Evolutionary conservation across 805 yeast species (phyloP).

Genomic region (Ogataea haglerorum): DNA sequence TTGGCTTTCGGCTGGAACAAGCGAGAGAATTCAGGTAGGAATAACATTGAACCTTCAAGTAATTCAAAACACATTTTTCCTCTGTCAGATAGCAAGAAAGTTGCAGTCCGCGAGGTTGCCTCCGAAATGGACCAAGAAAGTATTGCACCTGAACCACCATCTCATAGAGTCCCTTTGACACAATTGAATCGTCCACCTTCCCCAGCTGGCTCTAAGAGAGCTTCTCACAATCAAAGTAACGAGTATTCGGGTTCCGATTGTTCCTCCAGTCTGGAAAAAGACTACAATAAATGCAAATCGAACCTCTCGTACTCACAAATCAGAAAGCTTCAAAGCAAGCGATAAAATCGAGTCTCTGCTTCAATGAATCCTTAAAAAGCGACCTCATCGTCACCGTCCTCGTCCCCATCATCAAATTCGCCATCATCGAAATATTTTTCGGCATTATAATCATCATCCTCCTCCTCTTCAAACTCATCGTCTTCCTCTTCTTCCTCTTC

Average conservation of each 20-base stretch:
- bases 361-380: slow-evolving; percentile 43
- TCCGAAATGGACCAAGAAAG: not conserved
- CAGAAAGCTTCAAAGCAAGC: not conserved
- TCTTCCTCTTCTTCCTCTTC: slow-evolving; percentile 57
- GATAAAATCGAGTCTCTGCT: not conserved
- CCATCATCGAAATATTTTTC: slow-evolving; percentile 75
- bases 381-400: slow-evolving; percentile 66
- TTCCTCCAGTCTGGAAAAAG: not conserved
- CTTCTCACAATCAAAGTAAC: no score
- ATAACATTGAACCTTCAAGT: no score
- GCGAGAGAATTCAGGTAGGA: no score
- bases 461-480: slow-evolving; percentile 70
- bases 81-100: not conserved
- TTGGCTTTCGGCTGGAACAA: not conserved
- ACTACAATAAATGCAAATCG: not conserved
- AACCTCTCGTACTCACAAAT: slow-evolving; percentile 7
- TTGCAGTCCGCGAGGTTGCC: not conserved
- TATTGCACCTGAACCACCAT: slow-evolving; percentile 2
- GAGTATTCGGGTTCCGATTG: not conserved
- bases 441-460: slow-evolving; percentile 77
- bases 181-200: not conserved
- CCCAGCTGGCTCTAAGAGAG: not conserved
- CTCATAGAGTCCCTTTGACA: slow-evolving; percentile 5
- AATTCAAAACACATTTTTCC: no score
- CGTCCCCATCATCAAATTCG: slow-evolving; percentile 58